Percentiles rank a stretch among this genome's conserved stretches.
phyloP scores from a whole-genome alignment of 2,329 filamentous ascomycete species.

The Endothia cerciana region DNA sequence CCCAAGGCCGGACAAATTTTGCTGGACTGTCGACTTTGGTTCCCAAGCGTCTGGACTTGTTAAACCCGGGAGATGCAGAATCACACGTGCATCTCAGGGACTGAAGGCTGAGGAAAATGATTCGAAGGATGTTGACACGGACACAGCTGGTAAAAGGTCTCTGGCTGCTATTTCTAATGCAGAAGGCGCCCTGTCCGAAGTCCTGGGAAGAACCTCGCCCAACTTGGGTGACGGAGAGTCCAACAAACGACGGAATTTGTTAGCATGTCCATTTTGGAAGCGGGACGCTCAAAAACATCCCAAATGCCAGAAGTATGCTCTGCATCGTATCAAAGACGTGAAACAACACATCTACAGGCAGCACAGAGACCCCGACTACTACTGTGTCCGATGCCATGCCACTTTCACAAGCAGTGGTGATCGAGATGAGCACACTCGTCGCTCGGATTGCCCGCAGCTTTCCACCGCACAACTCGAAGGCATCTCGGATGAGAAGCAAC shows the following conservation, averaged over 20 bases:
- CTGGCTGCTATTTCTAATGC: no score
- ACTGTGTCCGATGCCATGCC: conserved; percentile 7
- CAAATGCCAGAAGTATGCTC: conserved; percentile 3
- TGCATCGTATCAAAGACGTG: conserved; percentile 15
- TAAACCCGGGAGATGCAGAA: no score
- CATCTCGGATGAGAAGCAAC: not conserved
- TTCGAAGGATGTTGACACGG: no score
- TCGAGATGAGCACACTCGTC: conserved; percentile 1
- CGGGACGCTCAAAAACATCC: conserved; percentile 2
- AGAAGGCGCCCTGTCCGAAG: no score
- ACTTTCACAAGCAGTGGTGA: not conserved
- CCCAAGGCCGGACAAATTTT: no score
- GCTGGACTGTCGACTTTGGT: no score
- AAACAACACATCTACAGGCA: conserved; percentile 12
- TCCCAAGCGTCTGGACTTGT: no score
- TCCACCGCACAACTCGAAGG: not conserved
- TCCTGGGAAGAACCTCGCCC: no score
- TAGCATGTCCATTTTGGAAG: conserved; percentile 10
- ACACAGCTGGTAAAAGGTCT: no score
- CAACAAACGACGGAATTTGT: not conserved
- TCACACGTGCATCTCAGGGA: no score
- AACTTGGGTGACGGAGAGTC: no score
- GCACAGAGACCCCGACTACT: not conserved
- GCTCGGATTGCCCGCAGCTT: not conserved
- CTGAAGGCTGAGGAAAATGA: no score